Evolutionary conservation across 1,139 yeast species (phyloP).

Genomic region (Candida smagusa): DNA sequence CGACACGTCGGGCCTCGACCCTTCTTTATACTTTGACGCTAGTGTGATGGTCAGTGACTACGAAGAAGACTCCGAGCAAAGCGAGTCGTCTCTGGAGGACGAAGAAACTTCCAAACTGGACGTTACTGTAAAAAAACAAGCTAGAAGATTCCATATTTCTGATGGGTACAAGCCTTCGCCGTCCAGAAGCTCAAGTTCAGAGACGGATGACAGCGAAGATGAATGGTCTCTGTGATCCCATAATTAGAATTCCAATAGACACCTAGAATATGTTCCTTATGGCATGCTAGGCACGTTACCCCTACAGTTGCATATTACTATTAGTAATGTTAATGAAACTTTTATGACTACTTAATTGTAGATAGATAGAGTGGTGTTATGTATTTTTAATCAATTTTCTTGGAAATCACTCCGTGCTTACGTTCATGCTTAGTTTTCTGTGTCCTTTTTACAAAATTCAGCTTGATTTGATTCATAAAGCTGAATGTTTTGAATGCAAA

Average conservation of each 20-base stretch:
- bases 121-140: slow-evolving; percentile 1
- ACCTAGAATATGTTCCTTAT: too few species aligned
- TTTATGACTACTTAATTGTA: slow-evolving; percentile 2
- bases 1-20: slow-evolving; percentile 77
- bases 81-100: slow-evolving; percentile 7
- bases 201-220: slow-evolving; percentile 7
- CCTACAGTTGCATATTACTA: slow-evolving; percentile 4
- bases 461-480: slow-evolving; percentile 7
- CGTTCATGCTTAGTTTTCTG: slow-evolving; percentile 1
- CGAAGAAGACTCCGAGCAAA: slow-evolving; percentile 21
- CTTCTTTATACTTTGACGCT: slow-evolving; percentile 82
- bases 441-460: slow-evolving; percentile 3
- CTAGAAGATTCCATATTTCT: slow-evolving; percentile 4
- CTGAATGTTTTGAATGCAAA: slow-evolving; percentile 14
- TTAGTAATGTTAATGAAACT: slow-evolving; percentile 5
- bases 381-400: slow-evolving; percentile 1
- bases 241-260: not conserved
- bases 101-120: slow-evolving; percentile 10
- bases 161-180: slow-evolving; percentile 3
- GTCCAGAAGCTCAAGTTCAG: slow-evolving; percentile 2
- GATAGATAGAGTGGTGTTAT: not conserved
- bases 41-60: slow-evolving; percentile 44
- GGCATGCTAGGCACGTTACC: too few species aligned
- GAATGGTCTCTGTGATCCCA: slow-evolving; percentile 4
- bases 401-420: slow-evolving; percentile 6